Percentiles rank a stretch among this genome's conserved stretches.
Evolutionary conservation across 805 yeast species (phyloP).

Genomic region (Kuraishia capsulata): DNA sequence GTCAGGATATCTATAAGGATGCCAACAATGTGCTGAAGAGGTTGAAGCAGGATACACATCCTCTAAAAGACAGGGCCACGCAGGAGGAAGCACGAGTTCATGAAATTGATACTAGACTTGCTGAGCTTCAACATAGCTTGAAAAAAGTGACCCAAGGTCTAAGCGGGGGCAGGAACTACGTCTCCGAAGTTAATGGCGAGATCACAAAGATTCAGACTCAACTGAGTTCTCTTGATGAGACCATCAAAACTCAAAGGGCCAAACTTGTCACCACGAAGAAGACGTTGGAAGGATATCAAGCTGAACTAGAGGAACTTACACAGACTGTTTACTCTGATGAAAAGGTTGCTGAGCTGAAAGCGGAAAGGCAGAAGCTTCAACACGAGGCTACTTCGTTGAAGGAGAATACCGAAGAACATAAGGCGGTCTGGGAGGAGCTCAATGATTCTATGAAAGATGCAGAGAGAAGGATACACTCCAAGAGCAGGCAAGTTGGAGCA

Average conservation of each 20-base stretch:
- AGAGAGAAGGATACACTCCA: not conserved
- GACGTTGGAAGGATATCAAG: not conserved
- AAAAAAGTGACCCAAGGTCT: not conserved
- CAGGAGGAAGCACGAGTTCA: slow-evolving; percentile 12
- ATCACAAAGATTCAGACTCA: not conserved
- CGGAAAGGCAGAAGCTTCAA: not conserved
- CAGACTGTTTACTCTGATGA: not conserved
- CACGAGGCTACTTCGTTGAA: not conserved
- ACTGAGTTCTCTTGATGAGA: not conserved
- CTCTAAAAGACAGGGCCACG: slow-evolving; percentile 7
- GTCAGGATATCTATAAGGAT: not conserved
- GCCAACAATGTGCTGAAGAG: slow-evolving; percentile 2
- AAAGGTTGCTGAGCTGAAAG: not conserved
- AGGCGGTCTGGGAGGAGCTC: not conserved
- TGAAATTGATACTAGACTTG: slow-evolving; percentile 13
- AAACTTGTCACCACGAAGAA: not conserved
- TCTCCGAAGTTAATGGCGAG: not conserved
- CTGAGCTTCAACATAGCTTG: slow-evolving; percentile 8
- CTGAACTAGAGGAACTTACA: not conserved
- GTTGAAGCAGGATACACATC: slow-evolving; percentile 3
- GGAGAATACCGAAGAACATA: not conserved
- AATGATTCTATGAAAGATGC: no score
- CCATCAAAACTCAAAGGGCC: not conserved
- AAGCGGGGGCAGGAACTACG: not conserved
- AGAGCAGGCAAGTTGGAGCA: slow-evolving; percentile 18